Base-by-base conservation (phyloP, 352 stramenopile genomes). In the Phytophthora pini region DNA sequence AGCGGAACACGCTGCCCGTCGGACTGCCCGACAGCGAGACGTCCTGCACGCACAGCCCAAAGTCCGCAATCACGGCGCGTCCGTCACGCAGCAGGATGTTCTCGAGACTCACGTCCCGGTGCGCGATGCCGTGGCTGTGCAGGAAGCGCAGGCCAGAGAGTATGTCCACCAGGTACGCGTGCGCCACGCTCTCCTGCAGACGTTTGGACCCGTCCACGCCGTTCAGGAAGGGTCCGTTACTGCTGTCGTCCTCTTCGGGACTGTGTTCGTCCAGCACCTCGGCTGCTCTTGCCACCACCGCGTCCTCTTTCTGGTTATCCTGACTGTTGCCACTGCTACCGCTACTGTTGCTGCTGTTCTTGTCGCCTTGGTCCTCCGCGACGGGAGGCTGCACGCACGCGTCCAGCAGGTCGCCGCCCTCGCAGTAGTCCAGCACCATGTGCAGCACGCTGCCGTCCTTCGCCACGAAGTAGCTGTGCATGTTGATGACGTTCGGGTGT, bases 31-130 rank as follows among this genome's bases (percentile, higher is more conserved):
- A 17, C 24, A 29, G 27, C 20, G 44, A 60, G 50, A 34, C 41
- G 70, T 85, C 77, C 90, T 88, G 45, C 5, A 70, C 82, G 47
- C 79, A 93, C 8, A 93, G 67, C 1, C 82, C 84, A 67, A 93
- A 93, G 70, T 93, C 82, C 9, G 80, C 66, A 60, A 91, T 87
- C 24, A 91, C 79, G 0, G 82, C 82, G 5, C 72, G 70, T 3
- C 80, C 82, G 17, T 82, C 49, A 7, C 70, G 75, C 22, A 99
- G 79, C 27, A 99, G 74, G 39, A 99, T 94, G 79, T 99, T 99
- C 77, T 99, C 97, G n/a, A 99, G 76, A 27, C 92, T 98, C 52
- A 99, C 80, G 69, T 99, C 97, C 55, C 96, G 89, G 74, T 98
- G 96, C 22, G 85, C 87, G 41, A 96, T 83, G 60, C 87, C 86